These are phyloP conservation scores for Anisodus tanguticus DNA, from an alignment of 257 asterid genomes.

Conservation along the genomic window DNA sequence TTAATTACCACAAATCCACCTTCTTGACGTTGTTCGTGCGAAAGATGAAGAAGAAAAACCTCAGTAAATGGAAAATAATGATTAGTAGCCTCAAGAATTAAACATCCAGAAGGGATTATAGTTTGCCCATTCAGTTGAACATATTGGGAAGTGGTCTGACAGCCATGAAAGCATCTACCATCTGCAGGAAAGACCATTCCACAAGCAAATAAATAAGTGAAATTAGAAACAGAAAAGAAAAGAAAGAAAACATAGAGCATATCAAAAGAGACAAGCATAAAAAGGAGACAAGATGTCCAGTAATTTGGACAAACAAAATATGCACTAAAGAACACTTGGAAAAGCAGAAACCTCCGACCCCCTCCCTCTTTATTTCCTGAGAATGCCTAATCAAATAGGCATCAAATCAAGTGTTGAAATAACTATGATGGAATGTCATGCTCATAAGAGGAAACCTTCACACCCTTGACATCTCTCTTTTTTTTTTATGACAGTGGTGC, in stretches of 20 bases:
- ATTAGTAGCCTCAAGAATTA: not conserved
- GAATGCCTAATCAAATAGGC: not conserved
- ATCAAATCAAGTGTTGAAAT: not conserved
- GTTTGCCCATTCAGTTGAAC: conserved; percentile 53
- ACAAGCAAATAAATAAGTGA: not conserved
- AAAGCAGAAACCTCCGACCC: not conserved
- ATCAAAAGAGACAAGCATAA: not conserved
- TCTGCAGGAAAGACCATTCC: conserved; percentile 48
- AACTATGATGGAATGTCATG: not conserved
- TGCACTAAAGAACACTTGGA: not conserved
- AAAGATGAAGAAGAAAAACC: not conserved
- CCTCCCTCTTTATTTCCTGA: not conserved
- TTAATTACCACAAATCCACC: not conserved
- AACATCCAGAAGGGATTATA: not conserved
- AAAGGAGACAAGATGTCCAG: not conserved
- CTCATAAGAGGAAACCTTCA: not conserved
- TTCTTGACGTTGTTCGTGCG: not conserved
- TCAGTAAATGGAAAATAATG: not conserved
- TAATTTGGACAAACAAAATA: not conserved
- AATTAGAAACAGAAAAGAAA: not conserved
- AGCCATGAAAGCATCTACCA: conserved; percentile 93
- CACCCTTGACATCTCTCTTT: not conserved
- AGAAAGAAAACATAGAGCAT: not conserved
- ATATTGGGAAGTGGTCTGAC: conserved; percentile 82
- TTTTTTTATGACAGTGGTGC: not conserved